Evolutionary conservation across 2,329 filamentous ascomycete genomes (phyloP).

Genomic region (Pyricularia grisea): DNA sequence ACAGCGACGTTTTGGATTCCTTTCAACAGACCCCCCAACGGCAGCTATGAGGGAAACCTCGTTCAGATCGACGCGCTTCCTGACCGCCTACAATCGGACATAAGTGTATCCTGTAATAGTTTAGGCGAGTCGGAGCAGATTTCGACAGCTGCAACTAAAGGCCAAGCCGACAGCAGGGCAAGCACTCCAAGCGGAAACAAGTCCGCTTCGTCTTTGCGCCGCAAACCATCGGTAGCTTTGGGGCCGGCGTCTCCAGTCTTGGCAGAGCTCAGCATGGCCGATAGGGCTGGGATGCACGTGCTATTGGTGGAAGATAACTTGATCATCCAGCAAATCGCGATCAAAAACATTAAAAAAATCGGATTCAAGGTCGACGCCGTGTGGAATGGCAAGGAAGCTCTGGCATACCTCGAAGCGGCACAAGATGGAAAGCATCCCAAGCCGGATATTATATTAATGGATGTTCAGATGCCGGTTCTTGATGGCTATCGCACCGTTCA

Average conservation of each 20-base stretch:
- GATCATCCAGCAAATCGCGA: conserved; percentile 34
- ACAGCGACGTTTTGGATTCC: conserved; percentile 70
- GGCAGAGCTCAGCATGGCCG: conserved; percentile 40
- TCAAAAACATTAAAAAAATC: conserved; percentile 64
- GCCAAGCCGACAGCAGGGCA: not conserved
- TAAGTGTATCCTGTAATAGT: conserved; percentile 57
- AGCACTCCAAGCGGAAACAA: conserved; percentile 12
- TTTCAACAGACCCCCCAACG: conserved; percentile 58
- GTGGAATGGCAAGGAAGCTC: conserved; percentile 71
- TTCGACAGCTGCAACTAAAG: not conserved
- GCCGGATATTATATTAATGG: conserved; percentile 71
- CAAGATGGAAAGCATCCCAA: conserved; percentile 39
- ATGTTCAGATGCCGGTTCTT: conserved; percentile 67
- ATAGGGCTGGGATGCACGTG: conserved; percentile 57
- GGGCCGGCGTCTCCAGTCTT: conserved; percentile 19
- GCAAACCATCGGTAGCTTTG: conserved; percentile 18
- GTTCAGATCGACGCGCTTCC: conserved; percentile 56
- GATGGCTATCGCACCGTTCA: conserved; percentile 74
- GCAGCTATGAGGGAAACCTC: conserved; percentile 33
- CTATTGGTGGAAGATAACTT: conserved; percentile 73
- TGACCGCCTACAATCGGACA: conserved; percentile 54
- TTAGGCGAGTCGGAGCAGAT: conserved; percentile 45
- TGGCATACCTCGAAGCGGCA: conserved; percentile 59
- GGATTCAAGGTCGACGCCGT: conserved; percentile 62
- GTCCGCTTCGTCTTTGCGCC: conserved; percentile 11